phyloP scores from a whole-genome alignment of 129 eudicot genomes.

The Gnaphalium uliginosum region DNA sequence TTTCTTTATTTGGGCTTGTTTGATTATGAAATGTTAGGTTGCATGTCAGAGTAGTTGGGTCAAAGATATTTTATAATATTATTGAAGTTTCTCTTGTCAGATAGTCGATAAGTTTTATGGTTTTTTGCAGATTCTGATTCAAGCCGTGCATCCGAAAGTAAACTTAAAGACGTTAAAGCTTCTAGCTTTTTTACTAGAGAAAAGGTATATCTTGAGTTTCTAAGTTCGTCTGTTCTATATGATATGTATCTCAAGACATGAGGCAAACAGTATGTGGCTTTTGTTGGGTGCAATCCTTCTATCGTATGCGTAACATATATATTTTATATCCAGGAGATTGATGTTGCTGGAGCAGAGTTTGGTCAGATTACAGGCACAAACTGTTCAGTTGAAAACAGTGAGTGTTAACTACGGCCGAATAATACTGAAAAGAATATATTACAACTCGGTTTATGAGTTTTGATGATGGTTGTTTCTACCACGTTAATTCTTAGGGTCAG shows the following conservation, averaged over 20 bases:
- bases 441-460: not conserved
- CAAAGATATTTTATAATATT: slow-evolving; percentile 13
- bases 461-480: not conserved
- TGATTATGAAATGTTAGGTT: slow-evolving; percentile 3
- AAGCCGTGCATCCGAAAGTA: slow-evolving; percentile 39
- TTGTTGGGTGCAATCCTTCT: not conserved
- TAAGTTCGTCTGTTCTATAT: not conserved
- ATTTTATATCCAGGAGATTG: slow-evolving; percentile 35
- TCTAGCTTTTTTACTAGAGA: slow-evolving; percentile 26
- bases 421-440: not conserved
- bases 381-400: slow-evolving; percentile 46
- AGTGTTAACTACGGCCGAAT: slow-evolving; percentile 23
- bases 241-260: not conserved
- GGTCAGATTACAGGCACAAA: slow-evolving; percentile 34
- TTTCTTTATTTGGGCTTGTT: slow-evolving; percentile 12
- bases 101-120: slow-evolving; percentile 11
- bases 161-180: slow-evolving; percentile 42
- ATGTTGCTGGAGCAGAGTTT: slow-evolving; percentile 30
- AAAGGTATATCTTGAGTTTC: slow-evolving; percentile 35
- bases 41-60: slow-evolving; percentile 1
- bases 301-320: not conserved
- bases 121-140: slow-evolving; percentile 48
- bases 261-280: not conserved
- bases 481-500: slow-evolving; percentile 41
- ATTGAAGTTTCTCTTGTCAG: slow-evolving; percentile 18